These are phyloP conservation scores for Primulina huaijiensis DNA, from an alignment of 257 asterid species.

Conservation along the genomic window DNA sequence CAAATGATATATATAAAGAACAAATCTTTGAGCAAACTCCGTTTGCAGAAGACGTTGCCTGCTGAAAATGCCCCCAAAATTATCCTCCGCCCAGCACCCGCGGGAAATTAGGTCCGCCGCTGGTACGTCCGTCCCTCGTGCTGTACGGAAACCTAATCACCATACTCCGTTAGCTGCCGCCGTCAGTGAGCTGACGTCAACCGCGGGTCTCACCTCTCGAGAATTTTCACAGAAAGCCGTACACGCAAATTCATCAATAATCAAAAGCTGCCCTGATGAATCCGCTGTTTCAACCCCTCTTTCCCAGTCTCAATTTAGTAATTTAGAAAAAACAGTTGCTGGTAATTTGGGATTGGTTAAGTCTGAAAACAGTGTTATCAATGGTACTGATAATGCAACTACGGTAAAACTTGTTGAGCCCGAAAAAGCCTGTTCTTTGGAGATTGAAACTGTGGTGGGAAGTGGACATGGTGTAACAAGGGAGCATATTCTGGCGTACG, in stretches of 20 bases:
- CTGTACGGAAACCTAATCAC: no score
- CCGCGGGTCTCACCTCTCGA: constrained; percentile 15
- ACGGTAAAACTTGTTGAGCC: constrained; percentile 7
- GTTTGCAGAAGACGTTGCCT: no score
- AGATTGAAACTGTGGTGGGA: constrained; percentile 11
- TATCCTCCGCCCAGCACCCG: no score
- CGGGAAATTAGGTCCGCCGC: no score
- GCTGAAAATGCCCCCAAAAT: no score
- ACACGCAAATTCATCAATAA: neutral
- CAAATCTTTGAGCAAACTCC: no score
- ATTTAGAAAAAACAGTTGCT: constrained; percentile 25
- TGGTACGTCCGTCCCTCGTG: no score
- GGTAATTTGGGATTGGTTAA: constrained; percentile 15
- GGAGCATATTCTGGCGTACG: constrained; percentile 10
- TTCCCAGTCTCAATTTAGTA: constrained; percentile 16
- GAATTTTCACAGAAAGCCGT: constrained; percentile 3
- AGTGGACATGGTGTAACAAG: constrained; percentile 13
- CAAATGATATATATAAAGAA: no score
- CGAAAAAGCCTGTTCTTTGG: neutral
- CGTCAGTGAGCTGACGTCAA: constrained; percentile 6
- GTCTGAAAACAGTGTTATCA: constrained; percentile 11
- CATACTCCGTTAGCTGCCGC: neutral
- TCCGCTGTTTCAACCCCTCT: neutral
- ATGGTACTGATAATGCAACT: neutral
- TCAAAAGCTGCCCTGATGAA: neutral